These are phyloP conservation scores for Galerina sulciceps DNA, from an alignment of 768 basidiomycete genomes.

Conservation along the genomic window DNA sequence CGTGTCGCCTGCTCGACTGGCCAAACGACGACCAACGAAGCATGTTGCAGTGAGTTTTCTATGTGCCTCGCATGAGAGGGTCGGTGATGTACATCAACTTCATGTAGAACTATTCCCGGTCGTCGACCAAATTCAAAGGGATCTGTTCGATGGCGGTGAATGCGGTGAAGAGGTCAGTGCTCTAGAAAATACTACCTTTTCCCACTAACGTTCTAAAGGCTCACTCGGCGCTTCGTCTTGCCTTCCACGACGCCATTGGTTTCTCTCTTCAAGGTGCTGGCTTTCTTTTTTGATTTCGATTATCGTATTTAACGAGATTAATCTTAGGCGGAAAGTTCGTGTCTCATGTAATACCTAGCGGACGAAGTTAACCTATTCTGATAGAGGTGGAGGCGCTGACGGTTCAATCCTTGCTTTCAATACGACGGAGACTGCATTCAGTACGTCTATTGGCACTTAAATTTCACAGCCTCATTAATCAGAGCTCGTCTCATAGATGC, in stretches of 20 bases:
- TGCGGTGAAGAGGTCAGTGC: constrained; percentile 35
- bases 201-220: neutral
- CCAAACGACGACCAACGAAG: constrained; percentile 20
- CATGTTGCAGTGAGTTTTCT: constrained; percentile 16
- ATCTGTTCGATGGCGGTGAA: constrained; percentile 34
- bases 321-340: constrained; percentile 11
- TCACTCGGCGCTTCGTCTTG: constrained; percentile 21
- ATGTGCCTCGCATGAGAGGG: neutral
- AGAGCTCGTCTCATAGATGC: constrained; percentile 6
- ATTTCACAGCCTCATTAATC: neutral
- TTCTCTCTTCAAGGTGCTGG: constrained; percentile 21
- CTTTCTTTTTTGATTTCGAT: too few relatives aligned
- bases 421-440: constrained; percentile 23
- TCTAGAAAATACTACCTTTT: neutral
- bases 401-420: constrained; percentile 33
- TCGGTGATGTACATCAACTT: neutral
- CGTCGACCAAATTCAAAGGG: constrained; percentile 31
- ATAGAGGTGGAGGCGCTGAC: constrained; percentile 32
- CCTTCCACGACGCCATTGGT: constrained; percentile 24
- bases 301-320: too few relatives aligned
- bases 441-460: constrained; percentile 13
- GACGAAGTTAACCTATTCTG: neutral
- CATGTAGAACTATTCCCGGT: constrained; percentile 17
- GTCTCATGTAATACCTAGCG: neutral
- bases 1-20: constrained; percentile 24